Percentiles rank a stretch among this genome's conserved stretches.
Conservation (phyloP, 2,329 filamentous ascomycete genomes). For the Sporothrix protearum region DNA sequence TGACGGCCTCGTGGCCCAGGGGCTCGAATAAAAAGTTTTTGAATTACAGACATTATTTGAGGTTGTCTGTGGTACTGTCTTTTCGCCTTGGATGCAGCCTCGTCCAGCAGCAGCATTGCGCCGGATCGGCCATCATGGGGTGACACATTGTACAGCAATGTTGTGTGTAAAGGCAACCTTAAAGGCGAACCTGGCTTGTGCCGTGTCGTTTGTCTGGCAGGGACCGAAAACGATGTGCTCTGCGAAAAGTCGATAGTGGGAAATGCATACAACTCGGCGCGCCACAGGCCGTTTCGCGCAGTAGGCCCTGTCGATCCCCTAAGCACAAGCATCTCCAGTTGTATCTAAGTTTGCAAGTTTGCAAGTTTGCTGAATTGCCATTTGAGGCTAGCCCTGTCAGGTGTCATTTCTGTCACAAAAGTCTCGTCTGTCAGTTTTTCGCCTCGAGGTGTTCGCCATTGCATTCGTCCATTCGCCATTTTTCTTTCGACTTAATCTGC, state of each 20-base stretch:
- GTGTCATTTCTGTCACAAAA: background rate
- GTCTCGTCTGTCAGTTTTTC: background rate
- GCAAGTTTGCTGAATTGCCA: conserved; percentile 11
- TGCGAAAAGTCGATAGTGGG: background rate
- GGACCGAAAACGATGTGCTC: background rate
- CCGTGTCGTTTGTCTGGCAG: background rate
- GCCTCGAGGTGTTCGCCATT: no score
- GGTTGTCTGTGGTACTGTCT: background rate
- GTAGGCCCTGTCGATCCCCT: background rate
- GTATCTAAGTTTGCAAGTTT: no score
- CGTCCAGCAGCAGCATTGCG: background rate
- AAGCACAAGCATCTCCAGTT: background rate
- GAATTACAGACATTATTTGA: background rate
- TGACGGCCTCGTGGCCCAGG: background rate
- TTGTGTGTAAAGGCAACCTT: background rate
- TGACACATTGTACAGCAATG: background rate
- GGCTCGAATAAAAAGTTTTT: background rate
- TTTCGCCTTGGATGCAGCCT: background rate
- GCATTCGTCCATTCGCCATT: background rate
- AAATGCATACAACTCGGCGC: background rate
- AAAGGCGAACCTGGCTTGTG: background rate
- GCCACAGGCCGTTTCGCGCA: background rate
- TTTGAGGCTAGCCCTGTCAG: conserved; percentile 1
- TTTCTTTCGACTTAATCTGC: background rate
- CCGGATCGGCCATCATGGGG: background rate